Conservation (phyloP, 179 eudicot genomes). For the Corrigiola litoralis region DNA sequence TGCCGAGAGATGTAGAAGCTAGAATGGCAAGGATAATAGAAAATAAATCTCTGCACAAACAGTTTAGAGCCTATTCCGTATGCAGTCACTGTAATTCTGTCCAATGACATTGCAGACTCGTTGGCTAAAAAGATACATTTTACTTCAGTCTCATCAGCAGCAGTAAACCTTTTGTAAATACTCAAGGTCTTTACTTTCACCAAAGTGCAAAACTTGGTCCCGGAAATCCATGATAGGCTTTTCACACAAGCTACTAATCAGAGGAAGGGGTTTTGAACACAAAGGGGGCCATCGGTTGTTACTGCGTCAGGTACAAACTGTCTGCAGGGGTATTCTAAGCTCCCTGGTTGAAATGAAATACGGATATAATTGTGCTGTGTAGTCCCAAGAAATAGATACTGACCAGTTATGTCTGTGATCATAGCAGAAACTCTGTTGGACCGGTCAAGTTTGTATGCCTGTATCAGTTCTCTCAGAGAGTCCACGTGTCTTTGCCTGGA, state of each 20-base stretch:
- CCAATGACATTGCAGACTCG: conserved; percentile 28
- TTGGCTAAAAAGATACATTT: conserved; percentile 31
- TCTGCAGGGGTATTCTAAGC: conserved; percentile 49
- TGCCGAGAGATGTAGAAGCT: no score
- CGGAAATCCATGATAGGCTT: conserved; percentile 47
- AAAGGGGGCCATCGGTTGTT: conserved; percentile 63
- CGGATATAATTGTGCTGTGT: conserved; percentile 70
- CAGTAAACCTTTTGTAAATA: conserved; percentile 34
- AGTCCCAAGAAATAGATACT: conserved; percentile 89
- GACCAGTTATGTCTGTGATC: conserved; percentile 61
- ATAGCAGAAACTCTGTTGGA: conserved; percentile 78
- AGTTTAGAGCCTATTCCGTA: conserved; percentile 35
- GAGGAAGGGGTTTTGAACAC: conserved; percentile 65
- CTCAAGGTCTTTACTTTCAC: conserved; percentile 29
- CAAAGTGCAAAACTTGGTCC: conserved; percentile 35
- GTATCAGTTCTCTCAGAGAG: conserved; percentile 43
- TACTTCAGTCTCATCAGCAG: conserved; percentile 22
- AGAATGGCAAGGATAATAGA: no score
- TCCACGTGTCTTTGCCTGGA: conserved; percentile 48
- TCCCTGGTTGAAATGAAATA: conserved; percentile 38
- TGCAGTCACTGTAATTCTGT: conserved; percentile 41
- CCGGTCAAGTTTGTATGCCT: conserved; percentile 49
- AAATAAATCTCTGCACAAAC: no score
- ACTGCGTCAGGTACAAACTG: conserved; percentile 67
- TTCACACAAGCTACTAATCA: conserved; percentile 41